Evolutionary conservation across 208 protist genomes (phyloP).

Genomic region (Wallacemonas rigidus): DNA sequence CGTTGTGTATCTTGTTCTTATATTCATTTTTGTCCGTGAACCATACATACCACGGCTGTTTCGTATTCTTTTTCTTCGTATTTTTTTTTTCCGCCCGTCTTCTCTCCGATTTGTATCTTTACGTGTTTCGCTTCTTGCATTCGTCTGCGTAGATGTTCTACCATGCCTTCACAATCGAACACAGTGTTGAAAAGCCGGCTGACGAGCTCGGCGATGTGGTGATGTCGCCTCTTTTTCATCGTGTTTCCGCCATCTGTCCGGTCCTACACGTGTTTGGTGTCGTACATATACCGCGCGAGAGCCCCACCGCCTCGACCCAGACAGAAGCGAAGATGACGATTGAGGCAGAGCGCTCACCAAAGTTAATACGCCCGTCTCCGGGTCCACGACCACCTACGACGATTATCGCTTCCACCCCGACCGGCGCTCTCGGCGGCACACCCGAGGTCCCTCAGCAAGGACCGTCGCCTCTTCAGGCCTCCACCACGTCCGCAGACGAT

Average conservation of each 20-base stretch:
- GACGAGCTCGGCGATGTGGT: slow-evolving; percentile 53
- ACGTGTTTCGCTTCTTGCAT: too few relatives aligned
- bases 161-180: slow-evolving; percentile 58
- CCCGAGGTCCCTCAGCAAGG: background rate
- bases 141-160: slow-evolving; percentile 43
- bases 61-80: slow-evolving; percentile 4
- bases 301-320: background rate
- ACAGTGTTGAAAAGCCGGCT: slow-evolving; percentile 49
- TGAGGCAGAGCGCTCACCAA: background rate
- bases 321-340: background rate
- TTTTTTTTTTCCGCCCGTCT: slow-evolving; percentile 19
- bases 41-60: too few relatives aligned
- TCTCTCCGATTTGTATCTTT: background rate
- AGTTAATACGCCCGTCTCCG: background rate
- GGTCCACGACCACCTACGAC: background rate
- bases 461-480: background rate
- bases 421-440: too few relatives aligned
- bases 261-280: slow-evolving; percentile 81
- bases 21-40: background rate
- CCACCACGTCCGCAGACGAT: background rate
- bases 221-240: slow-evolving; percentile 60
- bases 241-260: slow-evolving; percentile 57
- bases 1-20: background rate
- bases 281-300: slow-evolving; percentile 27
- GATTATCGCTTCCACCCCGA: background rate